Evolutionary conservation across 164 flowering plant genomes (phyloP), one percentile per base, ranked within the genome.

Genomic region (Hamamelis virginiana): DNA sequence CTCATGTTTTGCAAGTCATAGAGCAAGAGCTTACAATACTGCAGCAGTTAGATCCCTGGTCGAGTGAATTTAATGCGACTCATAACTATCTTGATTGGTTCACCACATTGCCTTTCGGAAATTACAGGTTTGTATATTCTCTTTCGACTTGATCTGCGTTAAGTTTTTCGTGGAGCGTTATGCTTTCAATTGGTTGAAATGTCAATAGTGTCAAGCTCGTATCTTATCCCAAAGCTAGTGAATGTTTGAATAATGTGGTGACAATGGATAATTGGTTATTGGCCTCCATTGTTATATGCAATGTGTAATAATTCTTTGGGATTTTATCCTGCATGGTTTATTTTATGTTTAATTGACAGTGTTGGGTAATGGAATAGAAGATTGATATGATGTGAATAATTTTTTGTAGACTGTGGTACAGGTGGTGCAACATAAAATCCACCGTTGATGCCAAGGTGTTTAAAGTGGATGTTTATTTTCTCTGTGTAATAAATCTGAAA

Each of bases 1-100:
- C 92, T 28, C 96, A 93, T 85, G 93, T 96, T 66, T 68, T 93
- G 83, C 99, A 93, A 89, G 98, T 91, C 45, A 96, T 96, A 73
- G 97, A 96, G 76, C 98, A 96, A 81, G 99, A 96, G 68, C 90
- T 96, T 51, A 82, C 98, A 62, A 96, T 93, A 70, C 78, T 96
- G 74, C 98, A 96, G 79, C 80, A 90, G 47, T 80, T 96, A 67
- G 99, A 96, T 75, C 94, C 99, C 66, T 93, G 97, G 77, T 96
- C 98, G 1, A 96, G 99, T 80, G 99, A 96, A 80, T 96, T 96
- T 72, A 96, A 89, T 81, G 99, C 93, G 0, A 96, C 99, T 61
- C 94, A 98, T 63, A 96, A 91, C 74, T 96, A 96, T 81, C 90
- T 93, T 53, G 99, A 96, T 79, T 96, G 99, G 99, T 83, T 96